Percentiles rank a stretch among this genome's conserved stretches.
Conservation (phyloP, 257 asterid species). For the Solanum bukasovii region DNA sequence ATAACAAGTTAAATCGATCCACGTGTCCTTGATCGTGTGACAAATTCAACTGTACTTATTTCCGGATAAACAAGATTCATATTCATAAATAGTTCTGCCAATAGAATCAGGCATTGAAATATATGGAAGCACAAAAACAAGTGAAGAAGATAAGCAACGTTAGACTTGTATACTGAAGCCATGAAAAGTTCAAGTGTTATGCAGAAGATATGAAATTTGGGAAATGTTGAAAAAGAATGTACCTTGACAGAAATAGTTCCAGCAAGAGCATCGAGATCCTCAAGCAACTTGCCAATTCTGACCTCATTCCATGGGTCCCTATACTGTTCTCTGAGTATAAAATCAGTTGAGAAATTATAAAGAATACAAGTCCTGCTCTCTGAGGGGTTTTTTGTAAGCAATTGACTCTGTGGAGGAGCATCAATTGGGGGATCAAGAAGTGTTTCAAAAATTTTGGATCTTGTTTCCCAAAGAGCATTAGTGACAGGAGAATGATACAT, state of each 20-base stretch:
- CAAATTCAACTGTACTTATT: not conserved
- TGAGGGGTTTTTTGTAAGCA: slow-evolving; percentile 53
- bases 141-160: not conserved
- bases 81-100: not conserved
- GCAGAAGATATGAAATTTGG: not conserved
- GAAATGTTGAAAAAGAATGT: not conserved
- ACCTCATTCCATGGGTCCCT: slow-evolving; percentile 98
- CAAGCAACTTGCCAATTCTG: slow-evolving; percentile 90
- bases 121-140: not conserved
- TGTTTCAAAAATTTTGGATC: slow-evolving; percentile 73
- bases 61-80: not conserved
- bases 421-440: slow-evolving; percentile 92
- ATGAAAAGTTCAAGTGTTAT: not conserved
- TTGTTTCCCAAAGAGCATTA: slow-evolving; percentile 82
- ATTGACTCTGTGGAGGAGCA: slow-evolving; percentile 86
- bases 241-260: slow-evolving; percentile 95
- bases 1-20: not conserved
- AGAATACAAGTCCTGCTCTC: slow-evolving; percentile 59
- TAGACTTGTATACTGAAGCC: not conserved
- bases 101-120: not conserved
- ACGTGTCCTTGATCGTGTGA: not conserved
- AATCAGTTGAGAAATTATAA: slow-evolving; percentile 66
- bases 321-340: slow-evolving; percentile 77
- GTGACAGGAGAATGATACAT: slow-evolving; percentile 98
- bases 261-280: slow-evolving; percentile 97